Evolutionary conservation across 2,329 filamentous ascomycete genomes (phyloP), one percentile per base, ranked within the genome.

Genomic region (Fusarium nanum): DNA sequence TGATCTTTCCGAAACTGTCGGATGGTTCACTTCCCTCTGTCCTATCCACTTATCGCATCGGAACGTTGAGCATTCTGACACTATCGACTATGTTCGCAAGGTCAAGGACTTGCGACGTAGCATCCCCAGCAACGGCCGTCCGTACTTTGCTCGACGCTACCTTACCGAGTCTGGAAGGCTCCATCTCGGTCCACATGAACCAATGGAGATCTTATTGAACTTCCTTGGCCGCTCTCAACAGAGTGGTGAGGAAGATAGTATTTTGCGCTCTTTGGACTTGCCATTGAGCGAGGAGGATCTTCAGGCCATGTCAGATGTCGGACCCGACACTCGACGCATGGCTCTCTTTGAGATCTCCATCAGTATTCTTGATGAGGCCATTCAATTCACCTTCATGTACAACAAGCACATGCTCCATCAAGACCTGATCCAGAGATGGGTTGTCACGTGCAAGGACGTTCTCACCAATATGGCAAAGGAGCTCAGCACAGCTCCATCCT

Each of bases 11-110:
- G 64, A 75, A 2, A 83, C 81, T 0, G 79, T 84, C 1, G 83
- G 83, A 7, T 85, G 83, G 83, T 84, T 84, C 58, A 84, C 83
- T 2, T 81, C 81, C 0, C 74, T 84, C 14, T 77, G 73, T 18
- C 82, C 83, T 0, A 42, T 82, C 0, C 71, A 68, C 0, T 18
- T 77, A 3, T 30, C 64, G 8, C 52, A 54, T 11, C 16, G 20
- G 7, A 41, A 34, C 6, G 14, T 60, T 22, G 44, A 54, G 4
- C 30, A 49, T 4, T 11, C 14, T n/a, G 52, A 67, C 28, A 41
- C 41, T 1, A 16, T 72, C 2, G 68, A 72, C 20, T 46, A 16
- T 47, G 50, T 70, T 18, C 47, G 69, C 0, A 20, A 18, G 22
- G 53, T 70, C 11, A 72, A 72, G 3, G 69, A 72, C 12, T 9